Evolutionary conservation across 1,139 yeast species (phyloP).

Genomic region (Tardiomyces blankii): DNA sequence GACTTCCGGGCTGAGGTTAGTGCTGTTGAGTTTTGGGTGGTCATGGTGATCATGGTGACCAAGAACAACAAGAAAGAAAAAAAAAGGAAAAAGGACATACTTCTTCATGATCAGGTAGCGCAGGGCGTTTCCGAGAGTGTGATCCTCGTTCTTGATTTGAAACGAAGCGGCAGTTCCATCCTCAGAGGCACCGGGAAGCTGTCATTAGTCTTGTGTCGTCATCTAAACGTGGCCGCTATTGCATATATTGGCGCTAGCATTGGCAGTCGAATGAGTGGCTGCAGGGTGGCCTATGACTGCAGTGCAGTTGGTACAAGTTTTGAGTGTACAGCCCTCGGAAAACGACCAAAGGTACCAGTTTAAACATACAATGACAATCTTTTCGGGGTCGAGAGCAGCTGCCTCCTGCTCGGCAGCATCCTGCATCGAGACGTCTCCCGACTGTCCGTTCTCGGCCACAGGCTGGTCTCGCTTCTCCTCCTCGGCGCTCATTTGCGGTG

Average conservation of each 20-base stretch:
- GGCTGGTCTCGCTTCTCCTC: neutral
- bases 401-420: slow-evolving; percentile 5
- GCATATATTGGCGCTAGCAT: slow-evolving; percentile 4
- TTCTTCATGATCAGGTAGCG: slow-evolving; percentile 94
- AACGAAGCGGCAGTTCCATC: slow-evolving; percentile 95
- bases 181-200: slow-evolving; percentile 83
- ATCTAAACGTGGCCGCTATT: neutral
- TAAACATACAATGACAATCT: slow-evolving; percentile 20
- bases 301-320: too few species aligned
- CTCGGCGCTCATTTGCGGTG: neutral
- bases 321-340: too few species aligned
- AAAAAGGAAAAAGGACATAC: slow-evolving; percentile 19
- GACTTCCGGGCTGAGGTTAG: slow-evolving; percentile 55
- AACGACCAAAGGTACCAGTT: too few species aligned
- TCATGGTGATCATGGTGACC: neutral
- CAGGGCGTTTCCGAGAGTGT: slow-evolving; percentile 86
- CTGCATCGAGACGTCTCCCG: slow-evolving; percentile 1
- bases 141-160: slow-evolving; percentile 88
- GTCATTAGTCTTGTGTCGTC: too few species aligned
- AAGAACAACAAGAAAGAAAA: neutral
- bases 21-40: too few species aligned
- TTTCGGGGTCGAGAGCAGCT: slow-evolving; percentile 16
- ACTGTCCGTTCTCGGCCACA: neutral
- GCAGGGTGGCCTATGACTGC: too few species aligned
- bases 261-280: too few species aligned